phyloP scores from a whole-genome alignment of 2,329 filamentous ascomycete genomes.

The Aspergillus awamori region DNA sequence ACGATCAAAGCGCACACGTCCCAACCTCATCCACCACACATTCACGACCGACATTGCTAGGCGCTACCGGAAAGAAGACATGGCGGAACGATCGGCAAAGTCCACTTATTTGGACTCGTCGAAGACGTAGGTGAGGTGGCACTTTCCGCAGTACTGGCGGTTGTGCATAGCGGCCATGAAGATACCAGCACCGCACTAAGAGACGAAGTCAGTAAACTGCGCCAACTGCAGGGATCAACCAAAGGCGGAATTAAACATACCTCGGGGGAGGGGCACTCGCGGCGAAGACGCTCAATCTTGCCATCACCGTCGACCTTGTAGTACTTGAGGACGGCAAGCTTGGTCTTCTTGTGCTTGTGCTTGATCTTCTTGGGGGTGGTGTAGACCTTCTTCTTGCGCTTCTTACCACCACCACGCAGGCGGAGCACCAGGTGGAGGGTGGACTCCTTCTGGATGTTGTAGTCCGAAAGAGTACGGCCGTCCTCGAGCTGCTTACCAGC shows the following conservation, averaged over 20 bases:
- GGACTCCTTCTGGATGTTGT: constrained; percentile 99
- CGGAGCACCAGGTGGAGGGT: constrained; percentile 98
- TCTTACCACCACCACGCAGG: constrained; percentile 98
- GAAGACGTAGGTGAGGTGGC: constrained; percentile 72
- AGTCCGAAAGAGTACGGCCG: constrained; percentile 97
- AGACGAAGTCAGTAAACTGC: constrained; percentile 38
- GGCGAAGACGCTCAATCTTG: constrained; percentile 98
- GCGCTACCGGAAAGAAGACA: constrained; percentile 20
- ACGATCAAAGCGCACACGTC: constrained; percentile 23
- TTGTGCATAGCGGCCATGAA: constrained; percentile 99
- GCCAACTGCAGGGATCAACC: neutral
- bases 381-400: constrained; percentile 99
- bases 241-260: constrained; percentile 57
- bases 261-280: constrained; percentile 92
- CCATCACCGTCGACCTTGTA: constrained; percentile 99
- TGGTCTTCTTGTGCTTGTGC: constrained; percentile 99
- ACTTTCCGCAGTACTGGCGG: constrained; percentile 90
- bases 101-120: constrained; percentile 62
- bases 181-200: constrained; percentile 96
- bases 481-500: constrained; percentile 99
- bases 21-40: constrained; percentile 19
- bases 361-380: constrained; percentile 99
- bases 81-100: constrained; percentile 19
- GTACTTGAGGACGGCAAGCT: constrained; percentile 99
- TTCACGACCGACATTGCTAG: constrained; percentile 18